A percentile compares a stretch with the other conserved stretches of the same genome.
Conservation (phyloP, 345 rosid genomes). For the Syzygium grande region DNA sequence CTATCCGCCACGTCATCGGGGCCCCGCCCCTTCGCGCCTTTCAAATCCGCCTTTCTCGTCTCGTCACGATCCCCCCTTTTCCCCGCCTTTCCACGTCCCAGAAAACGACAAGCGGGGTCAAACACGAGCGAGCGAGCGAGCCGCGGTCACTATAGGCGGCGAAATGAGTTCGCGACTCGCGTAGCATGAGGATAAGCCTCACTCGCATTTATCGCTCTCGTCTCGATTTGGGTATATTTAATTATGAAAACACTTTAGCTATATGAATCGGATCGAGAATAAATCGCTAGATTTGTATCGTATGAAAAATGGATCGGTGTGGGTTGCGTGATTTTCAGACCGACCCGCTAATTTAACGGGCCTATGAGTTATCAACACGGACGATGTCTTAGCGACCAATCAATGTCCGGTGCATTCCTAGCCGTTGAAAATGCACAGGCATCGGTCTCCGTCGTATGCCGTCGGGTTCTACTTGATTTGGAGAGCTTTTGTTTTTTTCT, state of each 20-base stretch:
- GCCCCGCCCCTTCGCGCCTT: background rate
- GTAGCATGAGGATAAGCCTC: too few species aligned
- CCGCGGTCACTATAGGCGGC: too few species aligned
- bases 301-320: too few species aligned
- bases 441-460: background rate
- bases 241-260: too few species aligned
- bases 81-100: background rate
- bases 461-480: background rate
- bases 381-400: background rate
- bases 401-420: background rate
- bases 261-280: too few species aligned
- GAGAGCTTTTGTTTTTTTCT: background rate
- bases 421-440: too few species aligned
- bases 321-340: too few species aligned
- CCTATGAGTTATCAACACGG: background rate
- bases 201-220: too few species aligned
- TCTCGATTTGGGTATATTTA: too few species aligned
- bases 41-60: background rate
- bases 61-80: background rate
- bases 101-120: background rate
- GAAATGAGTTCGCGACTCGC: too few species aligned
- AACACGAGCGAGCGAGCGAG: background rate
- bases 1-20: background rate
- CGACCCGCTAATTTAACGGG: fast-evolving
- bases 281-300: too few species aligned